These are phyloP conservation scores for Penicillium cosmopolitanum DNA, from an alignment of 495 filamentous ascomycete genomes.

Conservation along the genomic window DNA sequence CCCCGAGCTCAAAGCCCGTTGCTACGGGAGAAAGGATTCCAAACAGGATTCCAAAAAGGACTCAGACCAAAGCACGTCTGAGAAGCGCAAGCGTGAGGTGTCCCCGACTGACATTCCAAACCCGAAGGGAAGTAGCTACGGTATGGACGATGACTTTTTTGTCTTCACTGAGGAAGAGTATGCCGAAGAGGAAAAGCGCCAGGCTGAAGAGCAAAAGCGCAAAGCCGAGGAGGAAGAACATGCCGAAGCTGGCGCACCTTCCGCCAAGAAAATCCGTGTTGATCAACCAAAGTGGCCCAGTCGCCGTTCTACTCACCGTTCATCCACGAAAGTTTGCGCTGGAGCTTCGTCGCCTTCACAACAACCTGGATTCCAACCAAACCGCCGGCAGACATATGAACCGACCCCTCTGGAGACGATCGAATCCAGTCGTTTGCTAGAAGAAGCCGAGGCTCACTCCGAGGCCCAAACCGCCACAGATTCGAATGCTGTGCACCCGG, in stretches of 20 bases:
- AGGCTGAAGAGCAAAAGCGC: neutral
- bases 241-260: neutral
- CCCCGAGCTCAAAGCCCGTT: conserved; percentile 10
- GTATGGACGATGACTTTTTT: conserved; percentile 50
- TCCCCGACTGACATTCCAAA: conserved; percentile 53
- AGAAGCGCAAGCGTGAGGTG: conserved; percentile 45
- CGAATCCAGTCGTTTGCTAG: conserved; percentile 13
- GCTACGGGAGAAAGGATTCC: conserved; percentile 5
- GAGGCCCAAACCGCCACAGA: neutral
- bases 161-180: conserved; percentile 41
- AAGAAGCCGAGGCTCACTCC: neutral
- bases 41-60: neutral
- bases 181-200: conserved; percentile 15
- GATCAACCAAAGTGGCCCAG: neutral
- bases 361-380: conserved; percentile 13
- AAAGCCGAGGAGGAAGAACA: conserved; percentile 4
- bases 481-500: neutral
- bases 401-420: conserved; percentile 12
- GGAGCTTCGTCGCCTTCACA: conserved; percentile 6
- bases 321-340: neutral
- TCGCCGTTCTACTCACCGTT: neutral
- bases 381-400: conserved; percentile 9
- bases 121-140: conserved; percentile 47
- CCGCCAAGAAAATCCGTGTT: neutral
- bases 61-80: neutral